These are phyloP conservation scores for Termitomyces sp. DNA, from an alignment of 768 basidiomycete genomes.

Conservation along the genomic window DNA sequence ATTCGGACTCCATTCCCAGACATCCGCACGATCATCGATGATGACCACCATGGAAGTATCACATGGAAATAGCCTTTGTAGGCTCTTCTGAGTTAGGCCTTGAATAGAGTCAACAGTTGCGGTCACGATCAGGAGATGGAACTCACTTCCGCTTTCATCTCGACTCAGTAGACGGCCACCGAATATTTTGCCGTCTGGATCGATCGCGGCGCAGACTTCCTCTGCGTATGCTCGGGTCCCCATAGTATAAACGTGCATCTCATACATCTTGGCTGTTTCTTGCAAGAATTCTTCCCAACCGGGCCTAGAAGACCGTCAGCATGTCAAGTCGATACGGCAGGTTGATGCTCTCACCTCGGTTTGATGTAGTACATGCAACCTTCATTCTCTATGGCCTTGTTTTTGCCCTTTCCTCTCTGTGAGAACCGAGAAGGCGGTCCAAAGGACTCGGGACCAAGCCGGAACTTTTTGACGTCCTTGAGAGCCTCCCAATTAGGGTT, in stretches of 20 bases:
- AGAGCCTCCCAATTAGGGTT: constrained; percentile 94
- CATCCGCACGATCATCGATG: constrained; percentile 97
- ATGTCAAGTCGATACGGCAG: neutral
- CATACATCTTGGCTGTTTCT: constrained; percentile 71
- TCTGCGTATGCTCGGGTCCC: constrained; percentile 96
- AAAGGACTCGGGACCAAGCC: constrained; percentile 76
- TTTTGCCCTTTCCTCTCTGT: constrained; percentile 48
- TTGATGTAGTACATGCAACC: constrained; percentile 98
- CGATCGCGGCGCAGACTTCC: constrained; percentile 90
- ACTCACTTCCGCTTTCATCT: constrained; percentile 95
- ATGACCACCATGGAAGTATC: constrained; percentile 99
- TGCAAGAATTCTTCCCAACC: constrained; percentile 79
- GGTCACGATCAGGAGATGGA: neutral
- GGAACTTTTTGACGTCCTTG: constrained; percentile 87
- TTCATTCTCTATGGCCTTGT: constrained; percentile 62
- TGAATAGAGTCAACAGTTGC: constrained; percentile 10
- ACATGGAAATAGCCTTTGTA: constrained; percentile 90
- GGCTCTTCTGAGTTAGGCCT: constrained; percentile 89
- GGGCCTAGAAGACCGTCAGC: constrained; percentile 43
- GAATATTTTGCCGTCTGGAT: constrained; percentile 82
- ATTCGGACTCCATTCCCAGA: constrained; percentile 98
- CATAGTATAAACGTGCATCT: constrained; percentile 99
- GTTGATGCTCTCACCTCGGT: constrained; percentile 60
- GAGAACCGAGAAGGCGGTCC: constrained; percentile 33
- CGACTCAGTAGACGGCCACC: constrained; percentile 85